These are phyloP conservation scores for Climacium dendroides DNA, from an alignment of 225 moss, liverwort and hornwort species.

Conservation along the genomic window DNA sequence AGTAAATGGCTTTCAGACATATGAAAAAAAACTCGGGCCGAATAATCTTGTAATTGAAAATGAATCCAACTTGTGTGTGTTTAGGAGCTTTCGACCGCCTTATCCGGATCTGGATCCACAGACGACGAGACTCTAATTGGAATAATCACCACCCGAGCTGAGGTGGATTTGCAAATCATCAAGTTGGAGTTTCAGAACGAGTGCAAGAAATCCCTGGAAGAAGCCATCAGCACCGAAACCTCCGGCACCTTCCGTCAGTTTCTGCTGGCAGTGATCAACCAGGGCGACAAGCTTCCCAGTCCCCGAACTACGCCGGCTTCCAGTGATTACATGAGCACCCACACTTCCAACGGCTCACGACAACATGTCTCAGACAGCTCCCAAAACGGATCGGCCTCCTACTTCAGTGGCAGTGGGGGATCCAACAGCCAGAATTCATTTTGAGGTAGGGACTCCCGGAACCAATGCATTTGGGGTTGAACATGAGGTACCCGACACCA, in stretches of 20 bases:
- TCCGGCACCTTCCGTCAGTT: constrained; percentile 6
- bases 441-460: neutral
- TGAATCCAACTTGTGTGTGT: neutral
- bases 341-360: neutral
- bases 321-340: constrained; percentile 10
- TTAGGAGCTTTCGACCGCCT: constrained; percentile 11
- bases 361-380: neutral
- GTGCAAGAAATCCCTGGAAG: constrained; percentile 14
- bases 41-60: neutral
- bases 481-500: neutral
- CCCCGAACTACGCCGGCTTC: neutral
- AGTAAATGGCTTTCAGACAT: neutral
- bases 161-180: constrained; percentile 23
- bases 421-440: constrained; percentile 25
- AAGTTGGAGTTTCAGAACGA: constrained; percentile 29
- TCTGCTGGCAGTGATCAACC: constrained; percentile 4
- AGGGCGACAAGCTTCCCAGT: neutral
- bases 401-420: constrained; percentile 12
- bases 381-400: constrained; percentile 1
- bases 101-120: neutral
- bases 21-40: neutral
- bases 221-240: neutral
- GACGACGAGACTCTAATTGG: constrained; percentile 13
- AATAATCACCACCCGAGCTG: constrained; percentile 13
- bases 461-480: neutral